Base-by-base conservation (phyloP, 1,284 basidiomycete species). In the Rhodofomes roseus region DNA sequence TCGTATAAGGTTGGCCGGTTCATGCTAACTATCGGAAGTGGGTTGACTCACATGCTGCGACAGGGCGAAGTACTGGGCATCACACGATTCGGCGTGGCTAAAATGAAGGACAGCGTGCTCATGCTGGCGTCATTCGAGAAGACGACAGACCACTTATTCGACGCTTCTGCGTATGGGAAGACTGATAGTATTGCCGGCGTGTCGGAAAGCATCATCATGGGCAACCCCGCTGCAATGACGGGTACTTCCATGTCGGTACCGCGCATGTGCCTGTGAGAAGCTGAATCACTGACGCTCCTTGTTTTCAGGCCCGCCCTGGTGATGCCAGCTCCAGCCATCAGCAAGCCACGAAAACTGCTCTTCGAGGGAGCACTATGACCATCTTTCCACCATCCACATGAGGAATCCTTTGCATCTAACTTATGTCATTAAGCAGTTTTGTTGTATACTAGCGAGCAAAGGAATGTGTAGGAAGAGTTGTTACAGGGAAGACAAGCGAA, bases 81-180 rank as follows among this genome's bases (percentile, higher is more conserved):
- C 74, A 99, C 97, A 9, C 91, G 97, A 23, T 99, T 99, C 76
- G 97, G 97, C 73, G 96, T 99, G n/a, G 95, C 96, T 25, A 99
- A 99, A 78, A 99, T 99, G 95, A 99, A 99, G 78, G 97, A 99
- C 77, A 98, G 95, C 68, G 96, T 98, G 1, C 84, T 99, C 67
- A 99, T 99, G 97, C 81, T 99, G 69, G 97, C 97, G 11, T 97
- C 95, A 34, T 99, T 99, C 74, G 97, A 99, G 76, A 99, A 99
- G 80, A 99, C 97, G 29, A 99, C 97, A 12, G 97, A 99, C 77
- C 97, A 99, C 74, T 77, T 99, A 63, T 99, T 99, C 76, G 96
- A 99, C 70, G 97, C 97, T 1, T 93, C 97, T 4, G 90, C 97
- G 9, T 97, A 90, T 73, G 95, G 95, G 20, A 98, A 99, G 77